Base-by-base conservation (phyloP, 176 grass and related monocot species). In the Chloris gayana region DNA sequence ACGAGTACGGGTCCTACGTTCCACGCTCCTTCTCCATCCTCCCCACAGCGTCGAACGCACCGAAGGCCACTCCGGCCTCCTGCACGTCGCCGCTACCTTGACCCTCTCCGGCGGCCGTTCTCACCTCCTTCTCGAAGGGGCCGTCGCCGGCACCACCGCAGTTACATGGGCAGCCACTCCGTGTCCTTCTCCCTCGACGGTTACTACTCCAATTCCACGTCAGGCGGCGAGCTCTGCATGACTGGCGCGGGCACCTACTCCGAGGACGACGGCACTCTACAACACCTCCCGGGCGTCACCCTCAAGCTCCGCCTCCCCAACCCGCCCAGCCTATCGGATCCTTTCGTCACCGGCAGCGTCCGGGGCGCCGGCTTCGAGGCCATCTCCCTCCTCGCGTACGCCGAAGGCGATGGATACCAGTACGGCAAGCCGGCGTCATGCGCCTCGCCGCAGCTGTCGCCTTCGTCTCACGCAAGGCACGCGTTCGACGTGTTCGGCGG, bases 181-280 rank as follows among this genome's bases (percentile, higher is more conserved):
- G 19, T 75, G 2, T 51, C 78, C n/a, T 87, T 87, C 53, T 0
- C 31, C 24, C 71, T 87, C 64, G 8, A 81, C 2, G 85, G 85
- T 19, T 76, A 76, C 72, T 58, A 86, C 72, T 60, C 37, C 63
- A 1, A 86, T 64, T 60, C 37, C 63, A 1, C 32, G 24, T 0
- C 60, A 19, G 34, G 60, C 9, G 19, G 6, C 4, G 32, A 87
- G 14, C 83, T 97, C 3, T 97, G 90, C 81, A 89, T 97, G 88
- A 13, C 25, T 22, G 91, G 88, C 14, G 8, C 19, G 3, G 88
- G 86, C 53, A 45, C 41, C 49, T 53, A 81, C 7, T 7, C 15
- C 27, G 37, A 24, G 0, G 12, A 25, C 3, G 31, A 50, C 39
- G 86, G 88, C 53, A 34, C 75, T 0, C 9, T 39, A 22, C 26